Conservation (phyloP, 2,329 filamentous ascomycete species). For the Fusarium circinatum region DNA sequence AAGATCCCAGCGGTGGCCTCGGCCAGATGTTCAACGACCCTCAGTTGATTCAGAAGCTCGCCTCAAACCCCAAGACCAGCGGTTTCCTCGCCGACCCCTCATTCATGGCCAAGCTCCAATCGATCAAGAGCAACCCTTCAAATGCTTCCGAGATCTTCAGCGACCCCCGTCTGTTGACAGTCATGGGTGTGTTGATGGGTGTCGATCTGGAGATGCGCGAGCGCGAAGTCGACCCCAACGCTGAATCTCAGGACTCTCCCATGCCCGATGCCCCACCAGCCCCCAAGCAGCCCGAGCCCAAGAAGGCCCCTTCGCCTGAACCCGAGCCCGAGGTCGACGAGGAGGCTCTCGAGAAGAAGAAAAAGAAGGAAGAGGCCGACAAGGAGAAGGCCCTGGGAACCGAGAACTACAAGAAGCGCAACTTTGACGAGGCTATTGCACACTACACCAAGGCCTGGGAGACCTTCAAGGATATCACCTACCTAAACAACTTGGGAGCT, state of each 20-base stretch:
- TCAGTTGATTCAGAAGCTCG: slow-evolving; percentile 88
- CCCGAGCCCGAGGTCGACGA: slow-evolving; percentile 81
- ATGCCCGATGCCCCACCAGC: slow-evolving; percentile 75
- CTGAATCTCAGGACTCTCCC: slow-evolving; percentile 66
- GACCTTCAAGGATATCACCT: slow-evolving; percentile 93
- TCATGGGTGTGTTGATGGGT: slow-evolving; percentile 92
- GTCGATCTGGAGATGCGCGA: slow-evolving; percentile 79
- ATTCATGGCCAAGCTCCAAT: slow-evolving; percentile 92
- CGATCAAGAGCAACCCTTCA: slow-evolving; percentile 82
- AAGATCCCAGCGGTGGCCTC: slow-evolving; percentile 78
- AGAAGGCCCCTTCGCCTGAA: slow-evolving; percentile 68
- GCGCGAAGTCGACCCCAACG: slow-evolving; percentile 47
- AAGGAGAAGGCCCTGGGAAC: slow-evolving; percentile 95
- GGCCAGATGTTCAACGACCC: slow-evolving; percentile 96
- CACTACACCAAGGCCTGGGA: slow-evolving; percentile 98
- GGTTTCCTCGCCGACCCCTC: slow-evolving; percentile 79
- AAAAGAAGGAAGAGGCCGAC: slow-evolving; percentile 92
- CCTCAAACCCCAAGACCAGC: slow-evolving; percentile 93
- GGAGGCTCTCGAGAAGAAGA: slow-evolving; percentile 83
- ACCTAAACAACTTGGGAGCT: slow-evolving; percentile 94
- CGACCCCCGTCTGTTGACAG: slow-evolving; percentile 92
- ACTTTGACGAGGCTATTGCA: slow-evolving; percentile 93
- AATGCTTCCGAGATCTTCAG: slow-evolving; percentile 82
- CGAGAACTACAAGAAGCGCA: slow-evolving; percentile 96
- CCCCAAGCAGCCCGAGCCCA: slow-evolving; percentile 56